These are phyloP conservation scores for Trypanosoma avium DNA, from an alignment of 208 protist genomes.

Conservation along the genomic window DNA sequence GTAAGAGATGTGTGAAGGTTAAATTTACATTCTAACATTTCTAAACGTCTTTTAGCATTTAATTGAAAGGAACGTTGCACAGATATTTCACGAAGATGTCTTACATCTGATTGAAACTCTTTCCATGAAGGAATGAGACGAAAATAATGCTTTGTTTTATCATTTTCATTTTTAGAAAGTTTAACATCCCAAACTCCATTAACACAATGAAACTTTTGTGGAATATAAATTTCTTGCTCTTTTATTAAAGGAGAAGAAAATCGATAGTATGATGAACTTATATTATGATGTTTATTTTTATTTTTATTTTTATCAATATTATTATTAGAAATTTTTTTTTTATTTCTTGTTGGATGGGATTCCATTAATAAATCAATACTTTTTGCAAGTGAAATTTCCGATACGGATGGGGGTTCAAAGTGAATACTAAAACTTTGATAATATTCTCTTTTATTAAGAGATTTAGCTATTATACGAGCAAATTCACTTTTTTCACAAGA, in stretches of 20 bases:
- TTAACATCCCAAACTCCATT: constrained; percentile 39
- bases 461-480: constrained; percentile 37
- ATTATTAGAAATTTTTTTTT: not conserved
- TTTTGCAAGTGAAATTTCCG: not conserved
- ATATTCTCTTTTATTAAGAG: constrained; percentile 38
- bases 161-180: constrained; percentile 15
- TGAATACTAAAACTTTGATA: constrained; percentile 49
- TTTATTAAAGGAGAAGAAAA: constrained; percentile 6
- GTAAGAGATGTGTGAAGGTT: constrained; percentile 73
- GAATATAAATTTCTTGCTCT: not conserved
- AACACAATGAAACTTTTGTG: constrained; percentile 14
- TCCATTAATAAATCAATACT: not conserved
- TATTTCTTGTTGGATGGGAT: not conserved
- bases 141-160: constrained; percentile 14
- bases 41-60: constrained; percentile 62
- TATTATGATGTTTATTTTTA: not conserved
- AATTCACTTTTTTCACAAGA: constrained; percentile 23
- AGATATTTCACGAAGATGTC: constrained; percentile 43
- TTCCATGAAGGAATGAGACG: constrained; percentile 54
- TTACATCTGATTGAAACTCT: constrained; percentile 62
- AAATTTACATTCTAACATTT: constrained; percentile 87
- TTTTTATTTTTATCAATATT: not conserved
- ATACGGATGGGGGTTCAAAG: constrained; percentile 7
- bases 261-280: not conserved
- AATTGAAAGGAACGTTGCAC: constrained; percentile 55